Conservation (phyloP, 805 yeast genomes). For the Pichia paraexigua region DNA sequence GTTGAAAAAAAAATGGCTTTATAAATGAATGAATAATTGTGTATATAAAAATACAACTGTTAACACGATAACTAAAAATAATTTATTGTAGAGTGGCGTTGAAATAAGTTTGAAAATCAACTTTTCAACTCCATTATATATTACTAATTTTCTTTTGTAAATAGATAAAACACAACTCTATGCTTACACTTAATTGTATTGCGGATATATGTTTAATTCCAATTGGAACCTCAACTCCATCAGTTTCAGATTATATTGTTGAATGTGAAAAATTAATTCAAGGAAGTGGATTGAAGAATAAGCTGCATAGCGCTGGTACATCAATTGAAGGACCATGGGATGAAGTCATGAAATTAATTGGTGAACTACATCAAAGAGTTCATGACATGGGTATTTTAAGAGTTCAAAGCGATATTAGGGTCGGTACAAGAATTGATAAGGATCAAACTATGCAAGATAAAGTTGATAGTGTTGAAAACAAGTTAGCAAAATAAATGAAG, state of each 20-base stretch:
- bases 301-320: constrained; percentile 87
- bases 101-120: neutral
- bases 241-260: constrained; percentile 77
- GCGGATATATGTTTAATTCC: constrained; percentile 88
- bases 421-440: constrained; percentile 80
- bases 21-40: neutral
- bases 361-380: constrained; percentile 63
- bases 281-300: constrained; percentile 52
- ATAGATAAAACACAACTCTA: neutral
- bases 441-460: constrained; percentile 66
- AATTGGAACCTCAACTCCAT: constrained; percentile 69
- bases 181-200: constrained; percentile 49
- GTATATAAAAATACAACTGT: neutral
- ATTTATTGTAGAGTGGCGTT: neutral
- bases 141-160: neutral
- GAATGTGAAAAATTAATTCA: constrained; percentile 58
- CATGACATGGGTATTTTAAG: constrained; percentile 69
- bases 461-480: constrained; percentile 53
- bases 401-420: constrained; percentile 78
- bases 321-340: constrained; percentile 87
- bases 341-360: constrained; percentile 73
- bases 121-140: too few species aligned
- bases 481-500: constrained; percentile 25
- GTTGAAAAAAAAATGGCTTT: constrained; percentile 45
- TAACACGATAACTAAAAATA: neutral